Base-by-base conservation (phyloP, 306 rosid species). In the Cicer arietinum region DNA sequence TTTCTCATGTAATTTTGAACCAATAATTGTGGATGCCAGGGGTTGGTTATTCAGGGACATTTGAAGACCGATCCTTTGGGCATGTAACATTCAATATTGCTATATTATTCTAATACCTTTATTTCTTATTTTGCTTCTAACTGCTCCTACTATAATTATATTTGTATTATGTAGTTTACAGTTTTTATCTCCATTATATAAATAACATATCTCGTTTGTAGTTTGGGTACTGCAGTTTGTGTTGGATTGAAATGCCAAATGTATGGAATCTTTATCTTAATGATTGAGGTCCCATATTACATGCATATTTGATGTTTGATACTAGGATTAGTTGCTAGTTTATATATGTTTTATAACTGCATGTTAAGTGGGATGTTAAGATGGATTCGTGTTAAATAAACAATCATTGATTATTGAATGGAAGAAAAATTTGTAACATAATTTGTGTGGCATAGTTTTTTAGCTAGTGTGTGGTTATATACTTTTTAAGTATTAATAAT, bases 41-140 rank as follows among this genome's bases (percentile, higher is more conserved):
- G 64, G 48, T 67, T 42, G 58, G 83, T 63, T 40, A 40, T 22
- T 79, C 69, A 54, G 84, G 83, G 69, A 79, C 56, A 73, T 73
- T 41, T 84, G 73, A 83, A 79, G 81, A 43, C 57, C 75, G 70
- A 67, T 82, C 86, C 86, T 80, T 74, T 63, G 82, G 79, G 76
- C 87, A 71, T 66, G 84, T 79, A 80, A 76, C 84, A 61, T 82
- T 71, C 79, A 79, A 71, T 76, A 76, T 79, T 84, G 51, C 51
- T 71, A 66, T 80, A 71, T 83, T 67, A 69, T 80, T 71, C 73
- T 66, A 79, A 57, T 68, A 70, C 71, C 84, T 8, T 35, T 16
- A 2, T 56, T 39, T 56, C 74, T 53, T 30, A 30, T 30, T 22
- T 62, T 39, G 37, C 13, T 74, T 18, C 54, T 10, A 9, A 7